Evolutionary conservation across 805 yeast species (phyloP).

Genomic region (Barnettozyma siamensis): DNA sequence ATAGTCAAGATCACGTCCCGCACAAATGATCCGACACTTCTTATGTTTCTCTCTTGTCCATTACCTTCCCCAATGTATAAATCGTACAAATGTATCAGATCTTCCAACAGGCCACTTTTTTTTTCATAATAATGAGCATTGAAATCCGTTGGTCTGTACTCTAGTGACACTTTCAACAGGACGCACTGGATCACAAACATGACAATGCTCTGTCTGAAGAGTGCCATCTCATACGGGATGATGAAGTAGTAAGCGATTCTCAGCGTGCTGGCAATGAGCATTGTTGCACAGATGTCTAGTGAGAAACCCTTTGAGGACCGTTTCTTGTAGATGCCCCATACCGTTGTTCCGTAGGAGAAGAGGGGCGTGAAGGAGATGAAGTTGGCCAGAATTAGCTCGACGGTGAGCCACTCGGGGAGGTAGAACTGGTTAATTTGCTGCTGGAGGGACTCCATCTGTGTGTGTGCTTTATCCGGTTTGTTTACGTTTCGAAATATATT

Average conservation of each 20-base stretch:
- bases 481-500: too few species aligned
- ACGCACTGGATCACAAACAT: conserved; percentile 78
- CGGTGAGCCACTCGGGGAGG: conserved; percentile 44
- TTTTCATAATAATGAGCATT: conserved; percentile 31
- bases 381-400: conserved; percentile 54
- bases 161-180: conserved; percentile 56
- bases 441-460: conserved; percentile 14
- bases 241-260: conserved; percentile 73
- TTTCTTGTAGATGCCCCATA: conserved; percentile 56
- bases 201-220: conserved; percentile 72
- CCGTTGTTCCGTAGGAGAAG: conserved; percentile 81
- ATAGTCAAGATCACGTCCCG: conserved; percentile 15
- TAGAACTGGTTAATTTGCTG: conserved; percentile 38
- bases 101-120: conserved; percentile 12
- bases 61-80: conserved; percentile 2
- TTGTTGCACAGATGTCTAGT: conserved; percentile 88
- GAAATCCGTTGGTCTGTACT: conserved; percentile 44
- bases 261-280: conserved; percentile 71
- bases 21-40: not conserved
- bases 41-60: too few species aligned
- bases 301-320: conserved; percentile 76
- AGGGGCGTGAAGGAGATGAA: conserved; percentile 77
- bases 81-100: conserved; percentile 2
- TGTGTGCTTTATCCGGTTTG: not conserved
- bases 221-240: conserved; percentile 74